Evolutionary conservation across 208 protist species (phyloP).

Genomic region (Crithidia thermophila): DNA sequence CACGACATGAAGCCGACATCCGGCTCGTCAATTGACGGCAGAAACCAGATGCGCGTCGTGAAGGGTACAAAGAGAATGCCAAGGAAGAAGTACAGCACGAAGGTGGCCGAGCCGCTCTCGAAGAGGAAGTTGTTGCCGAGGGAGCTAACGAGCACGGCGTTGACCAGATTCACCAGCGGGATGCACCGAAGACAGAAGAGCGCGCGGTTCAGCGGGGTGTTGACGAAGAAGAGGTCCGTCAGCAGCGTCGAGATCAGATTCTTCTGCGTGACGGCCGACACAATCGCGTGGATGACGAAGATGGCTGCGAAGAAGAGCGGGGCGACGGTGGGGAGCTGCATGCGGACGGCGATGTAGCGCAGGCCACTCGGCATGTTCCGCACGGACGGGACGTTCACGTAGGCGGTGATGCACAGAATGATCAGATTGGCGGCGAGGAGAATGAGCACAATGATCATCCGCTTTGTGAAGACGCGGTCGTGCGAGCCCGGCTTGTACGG

Average conservation of each 20-base stretch:
- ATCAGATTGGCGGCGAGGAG: constrained; percentile 52
- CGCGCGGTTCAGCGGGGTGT: constrained; percentile 63
- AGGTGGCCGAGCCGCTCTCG: constrained; percentile 43
- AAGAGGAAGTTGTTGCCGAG: constrained; percentile 78
- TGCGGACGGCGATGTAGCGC: constrained; percentile 36
- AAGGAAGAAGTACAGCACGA: constrained; percentile 64
- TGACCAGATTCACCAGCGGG: constrained; percentile 68
- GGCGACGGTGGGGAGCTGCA: constrained; percentile 57
- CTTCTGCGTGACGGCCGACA: constrained; percentile 38
- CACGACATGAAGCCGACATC: constrained; percentile 57
- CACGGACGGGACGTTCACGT: constrained; percentile 43
- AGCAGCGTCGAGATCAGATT: constrained; percentile 64
- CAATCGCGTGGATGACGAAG: constrained; percentile 57
- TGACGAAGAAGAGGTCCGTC: constrained; percentile 61
- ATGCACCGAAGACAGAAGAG: constrained; percentile 75
- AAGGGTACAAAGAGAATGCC: constrained; percentile 66
- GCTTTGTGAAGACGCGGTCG: constrained; percentile 49
- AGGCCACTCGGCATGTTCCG: constrained; percentile 19
- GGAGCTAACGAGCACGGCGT: constrained; percentile 71
- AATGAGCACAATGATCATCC: constrained; percentile 48
- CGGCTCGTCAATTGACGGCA: constrained; percentile 79
- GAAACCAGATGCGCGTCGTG: constrained; percentile 77
- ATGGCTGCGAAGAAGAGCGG: constrained; percentile 62
- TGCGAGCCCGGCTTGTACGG: constrained; percentile 50
- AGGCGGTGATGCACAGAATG: constrained; percentile 40